phyloP scores from a whole-genome alignment of 306 rosid genomes.

The Cotoneaster glaucophyllus region DNA sequence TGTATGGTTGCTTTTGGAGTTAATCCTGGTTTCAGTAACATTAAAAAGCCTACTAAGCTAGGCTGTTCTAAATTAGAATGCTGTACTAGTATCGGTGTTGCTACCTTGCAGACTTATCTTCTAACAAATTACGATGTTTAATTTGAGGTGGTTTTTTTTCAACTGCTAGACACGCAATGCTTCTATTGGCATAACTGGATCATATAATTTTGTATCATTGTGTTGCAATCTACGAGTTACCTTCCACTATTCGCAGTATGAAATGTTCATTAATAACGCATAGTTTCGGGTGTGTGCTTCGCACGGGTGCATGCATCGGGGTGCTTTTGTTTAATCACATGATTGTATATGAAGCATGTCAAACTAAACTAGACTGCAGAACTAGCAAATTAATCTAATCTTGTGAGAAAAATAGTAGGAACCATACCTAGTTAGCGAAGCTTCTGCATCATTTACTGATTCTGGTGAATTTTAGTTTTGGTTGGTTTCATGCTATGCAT shows the following conservation, averaged over 20 bases:
- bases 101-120: slow-evolving; percentile 1
- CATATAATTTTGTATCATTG: not conserved
- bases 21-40: slow-evolving; percentile 13
- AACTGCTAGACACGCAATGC: not conserved
- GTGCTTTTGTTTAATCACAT: not conserved
- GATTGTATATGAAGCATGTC: not conserved
- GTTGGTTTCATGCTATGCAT: not conserved
- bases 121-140: not conserved
- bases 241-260: not conserved
- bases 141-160: slow-evolving; percentile 4
- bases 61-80: slow-evolving; percentile 23
- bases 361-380: not conserved
- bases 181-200: not conserved
- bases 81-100: slow-evolving; percentile 8
- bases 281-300: not conserved
- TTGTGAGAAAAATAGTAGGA: not conserved
- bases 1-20: slow-evolving; percentile 12
- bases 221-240: not conserved
- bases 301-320: not conserved
- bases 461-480: not conserved
- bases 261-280: not conserved
- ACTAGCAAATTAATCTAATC: not conserved
- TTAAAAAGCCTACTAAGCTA: slow-evolving; percentile 17
- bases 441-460: no score
- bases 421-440: not conserved